phyloP scores from a whole-genome alignment of 2,329 filamentous ascomycete species.

The Epichloe glyceriae region DNA sequence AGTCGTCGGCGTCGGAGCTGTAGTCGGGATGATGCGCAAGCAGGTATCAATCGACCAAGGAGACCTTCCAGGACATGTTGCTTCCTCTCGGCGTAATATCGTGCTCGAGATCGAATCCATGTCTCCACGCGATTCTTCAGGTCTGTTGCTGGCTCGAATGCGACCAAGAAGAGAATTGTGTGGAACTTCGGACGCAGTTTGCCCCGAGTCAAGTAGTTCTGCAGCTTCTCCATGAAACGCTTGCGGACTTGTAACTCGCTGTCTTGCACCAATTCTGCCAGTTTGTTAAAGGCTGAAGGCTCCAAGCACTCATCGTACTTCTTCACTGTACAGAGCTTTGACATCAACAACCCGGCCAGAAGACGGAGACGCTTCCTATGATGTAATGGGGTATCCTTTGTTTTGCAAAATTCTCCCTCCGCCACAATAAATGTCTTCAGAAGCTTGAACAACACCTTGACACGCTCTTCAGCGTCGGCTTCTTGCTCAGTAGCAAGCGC shows the following conservation, averaged over 20 bases:
- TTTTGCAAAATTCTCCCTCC: constrained; percentile 69
- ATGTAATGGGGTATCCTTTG: constrained; percentile 57
- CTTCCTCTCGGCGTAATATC: constrained; percentile 44
- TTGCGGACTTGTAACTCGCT: constrained; percentile 58
- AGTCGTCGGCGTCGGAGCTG: constrained; percentile 47
- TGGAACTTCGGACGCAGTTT: constrained; percentile 68
- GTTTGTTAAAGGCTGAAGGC: constrained; percentile 62
- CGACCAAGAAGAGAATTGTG: constrained; percentile 76
- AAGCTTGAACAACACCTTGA: constrained; percentile 61
- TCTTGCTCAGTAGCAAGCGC: constrained; percentile 48
- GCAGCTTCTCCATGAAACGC: constrained; percentile 71
- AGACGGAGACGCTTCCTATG: constrained; percentile 76
- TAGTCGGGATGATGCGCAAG: constrained; percentile 94
- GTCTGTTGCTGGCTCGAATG: constrained; percentile 70
- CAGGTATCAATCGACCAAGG: constrained; percentile 72
- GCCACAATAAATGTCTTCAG: constrained; percentile 63
- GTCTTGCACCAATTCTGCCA: constrained; percentile 76
- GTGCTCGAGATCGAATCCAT: constrained; percentile 75
- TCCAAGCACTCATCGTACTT: constrained; percentile 64
- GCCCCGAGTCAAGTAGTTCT: constrained; percentile 73
- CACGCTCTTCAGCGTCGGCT: constrained; percentile 42
- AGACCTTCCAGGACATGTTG: constrained; percentile 64
- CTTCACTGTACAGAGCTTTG: constrained; percentile 74
- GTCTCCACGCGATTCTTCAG: constrained; percentile 67
- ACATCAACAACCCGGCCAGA: constrained; percentile 61